A percentile compares a stretch with the other conserved stretches of the same genome.
Evolutionary conservation across 257 asterid genomes (phyloP).

Genomic region (Fraxinus quadrangulata): DNA sequence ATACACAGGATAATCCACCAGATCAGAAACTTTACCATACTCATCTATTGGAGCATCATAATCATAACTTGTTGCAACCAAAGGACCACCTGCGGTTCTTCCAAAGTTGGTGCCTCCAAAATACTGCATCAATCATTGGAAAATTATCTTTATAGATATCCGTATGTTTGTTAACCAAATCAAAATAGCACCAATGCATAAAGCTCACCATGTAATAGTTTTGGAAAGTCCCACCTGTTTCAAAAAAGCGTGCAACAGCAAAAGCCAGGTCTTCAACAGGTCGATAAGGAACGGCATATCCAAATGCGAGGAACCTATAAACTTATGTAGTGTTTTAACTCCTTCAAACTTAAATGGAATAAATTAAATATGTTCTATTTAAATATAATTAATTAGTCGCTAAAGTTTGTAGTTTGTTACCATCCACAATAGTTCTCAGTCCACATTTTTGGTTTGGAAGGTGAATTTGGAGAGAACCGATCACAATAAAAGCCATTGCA

Average conservation of each 20-base stretch:
- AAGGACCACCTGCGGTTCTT: constrained; percentile 81
- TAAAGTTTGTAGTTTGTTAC: constrained; percentile 32
- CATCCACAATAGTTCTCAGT: constrained; percentile 85
- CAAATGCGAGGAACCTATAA: constrained; percentile 80
- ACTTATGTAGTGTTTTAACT: constrained; percentile 3
- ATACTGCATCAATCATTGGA: constrained; percentile 43
- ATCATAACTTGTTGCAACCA: constrained; percentile 79
- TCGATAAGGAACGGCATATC: constrained; percentile 72
- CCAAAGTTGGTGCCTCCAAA: constrained; percentile 93
- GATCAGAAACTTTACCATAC: constrained; percentile 55
- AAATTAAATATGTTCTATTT: background rate
- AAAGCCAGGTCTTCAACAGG: constrained; percentile 87
- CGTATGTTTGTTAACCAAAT: constrained; percentile 14
- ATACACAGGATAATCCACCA: background rate
- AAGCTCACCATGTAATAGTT: constrained; percentile 80
- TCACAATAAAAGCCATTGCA: constrained; percentile 85
- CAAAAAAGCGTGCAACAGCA: constrained; percentile 83
- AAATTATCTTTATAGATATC: background rate
- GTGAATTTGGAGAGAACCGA: constrained; percentile 69
- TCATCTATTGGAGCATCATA: constrained; percentile 87
- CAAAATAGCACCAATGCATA: constrained; percentile 13
- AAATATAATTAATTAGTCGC: background rate
- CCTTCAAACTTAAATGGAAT: background rate
- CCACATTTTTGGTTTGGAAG: constrained; percentile 75
- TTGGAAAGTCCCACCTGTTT: constrained; percentile 82